Percentiles rank a stretch among this genome's conserved stretches.
phyloP scores from a whole-genome alignment of 345 rosid species.

The Arabis alpina region DNA sequence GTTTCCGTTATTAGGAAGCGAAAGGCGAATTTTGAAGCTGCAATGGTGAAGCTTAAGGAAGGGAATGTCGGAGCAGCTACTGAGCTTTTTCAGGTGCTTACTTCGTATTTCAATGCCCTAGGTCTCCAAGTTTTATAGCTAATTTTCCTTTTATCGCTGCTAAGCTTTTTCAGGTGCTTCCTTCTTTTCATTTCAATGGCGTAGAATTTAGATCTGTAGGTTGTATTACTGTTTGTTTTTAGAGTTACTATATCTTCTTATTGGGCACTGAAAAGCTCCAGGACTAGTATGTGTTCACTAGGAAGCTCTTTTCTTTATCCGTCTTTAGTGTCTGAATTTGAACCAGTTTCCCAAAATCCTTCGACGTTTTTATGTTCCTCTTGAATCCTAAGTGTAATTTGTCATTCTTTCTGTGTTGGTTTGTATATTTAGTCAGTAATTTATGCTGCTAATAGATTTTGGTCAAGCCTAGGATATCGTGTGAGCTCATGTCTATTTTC shows the following conservation, averaged over 20 bases:
- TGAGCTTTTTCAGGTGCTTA: conserved; percentile 79
- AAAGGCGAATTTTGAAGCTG: conserved; percentile 62
- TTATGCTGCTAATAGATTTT: conserved; percentile 14
- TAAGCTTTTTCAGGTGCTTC: conserved; percentile 65
- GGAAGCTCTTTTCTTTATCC: background rate
- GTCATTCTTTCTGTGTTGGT: background rate
- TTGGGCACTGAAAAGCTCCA: background rate
- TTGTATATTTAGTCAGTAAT: background rate
- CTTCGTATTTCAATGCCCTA: background rate
- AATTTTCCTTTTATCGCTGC: conserved; percentile 38
- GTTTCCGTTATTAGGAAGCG: conserved; percentile 54
- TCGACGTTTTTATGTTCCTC: conserved; percentile 7
- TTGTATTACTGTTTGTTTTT: background rate
- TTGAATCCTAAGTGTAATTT: conserved; percentile 14
- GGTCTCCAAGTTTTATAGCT: background rate
- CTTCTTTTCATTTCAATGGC: conserved; percentile 4
- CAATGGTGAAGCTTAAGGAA: conserved; percentile 70
- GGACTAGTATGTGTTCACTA: background rate
- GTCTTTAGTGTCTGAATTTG: conserved; percentile 6
- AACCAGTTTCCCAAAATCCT: conserved; percentile 6
- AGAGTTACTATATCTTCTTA: background rate
- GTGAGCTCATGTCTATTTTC: conserved; percentile 23
- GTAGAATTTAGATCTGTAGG: background rate
- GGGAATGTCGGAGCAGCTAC: conserved; percentile 73
- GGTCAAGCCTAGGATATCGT: conserved; percentile 4